Conservation (phyloP, 768 basidiomycete genomes). For the Boletus bicolor region DNA sequence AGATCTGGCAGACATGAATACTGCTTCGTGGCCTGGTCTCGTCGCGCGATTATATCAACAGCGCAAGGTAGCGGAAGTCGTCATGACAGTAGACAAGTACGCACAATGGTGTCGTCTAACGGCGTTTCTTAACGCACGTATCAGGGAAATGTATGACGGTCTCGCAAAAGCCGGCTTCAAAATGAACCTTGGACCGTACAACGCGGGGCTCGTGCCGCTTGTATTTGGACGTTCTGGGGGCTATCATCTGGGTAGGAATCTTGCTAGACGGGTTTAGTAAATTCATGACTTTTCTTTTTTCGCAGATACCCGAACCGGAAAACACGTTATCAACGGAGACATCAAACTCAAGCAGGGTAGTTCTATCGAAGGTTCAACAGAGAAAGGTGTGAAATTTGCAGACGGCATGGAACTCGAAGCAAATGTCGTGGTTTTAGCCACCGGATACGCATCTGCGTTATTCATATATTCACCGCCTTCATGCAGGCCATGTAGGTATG, state of each 20-base stretch:
- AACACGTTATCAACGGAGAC: constrained; percentile 40
- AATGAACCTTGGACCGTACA: constrained; percentile 28
- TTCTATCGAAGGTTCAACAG: constrained; percentile 22
- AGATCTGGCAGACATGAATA: constrained; percentile 3
- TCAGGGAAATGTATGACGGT: constrained; percentile 32
- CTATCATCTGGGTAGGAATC: constrained; percentile 27
- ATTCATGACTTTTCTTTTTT: not conserved
- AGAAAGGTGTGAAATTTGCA: constrained; percentile 15
- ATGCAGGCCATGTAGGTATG: constrained; percentile 34
- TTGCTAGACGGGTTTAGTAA: not conserved
- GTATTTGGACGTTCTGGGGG: constrained; percentile 28
- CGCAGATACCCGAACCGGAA: constrained; percentile 32
- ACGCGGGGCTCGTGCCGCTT: constrained; percentile 30
- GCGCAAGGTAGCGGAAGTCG: constrained; percentile 3
- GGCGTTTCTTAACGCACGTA: not conserved
- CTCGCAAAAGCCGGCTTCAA: constrained; percentile 33
- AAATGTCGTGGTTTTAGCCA: constrained; percentile 24
- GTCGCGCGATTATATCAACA: constrained; percentile 3
- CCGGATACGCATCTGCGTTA: not conserved
- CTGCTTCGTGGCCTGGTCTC: constrained; percentile 1
- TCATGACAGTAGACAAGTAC: constrained; percentile 1
- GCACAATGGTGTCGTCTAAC: not conserved
- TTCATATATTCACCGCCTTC: too few species aligned
- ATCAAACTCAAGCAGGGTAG: constrained; percentile 44
- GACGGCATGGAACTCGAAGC: constrained; percentile 24